phyloP scores from a whole-genome alignment of 2,329 filamentous ascomycete genomes.

The Sarocladiaceae sp. region DNA sequence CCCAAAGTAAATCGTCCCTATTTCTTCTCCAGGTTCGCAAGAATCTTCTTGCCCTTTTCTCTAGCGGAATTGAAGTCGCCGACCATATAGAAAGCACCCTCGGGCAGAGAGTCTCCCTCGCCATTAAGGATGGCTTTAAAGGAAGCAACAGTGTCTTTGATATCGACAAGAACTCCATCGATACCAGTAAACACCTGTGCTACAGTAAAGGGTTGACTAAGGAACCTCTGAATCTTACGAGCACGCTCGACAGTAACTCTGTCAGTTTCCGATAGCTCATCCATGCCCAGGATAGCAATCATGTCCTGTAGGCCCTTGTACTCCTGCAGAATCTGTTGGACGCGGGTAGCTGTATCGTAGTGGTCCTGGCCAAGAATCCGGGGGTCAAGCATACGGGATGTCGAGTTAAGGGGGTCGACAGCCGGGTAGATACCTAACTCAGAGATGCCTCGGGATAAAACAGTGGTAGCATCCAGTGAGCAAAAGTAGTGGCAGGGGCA shows the following conservation, averaged over 20 bases:
- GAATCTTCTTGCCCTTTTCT: constrained; percentile 99
- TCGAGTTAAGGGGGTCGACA: constrained; percentile 98
- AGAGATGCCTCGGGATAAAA: constrained; percentile 99
- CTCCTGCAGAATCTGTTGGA: constrained; percentile 99
- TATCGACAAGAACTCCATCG: constrained; percentile 92
- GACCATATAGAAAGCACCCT: constrained; percentile 96
- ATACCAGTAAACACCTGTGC: constrained; percentile 81
- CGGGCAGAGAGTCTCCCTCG: constrained; percentile 92
- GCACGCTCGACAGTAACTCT: constrained; percentile 99
- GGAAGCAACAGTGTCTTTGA: constrained; percentile 95
- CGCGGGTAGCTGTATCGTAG: constrained; percentile 88
- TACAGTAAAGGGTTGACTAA: constrained; percentile 97
- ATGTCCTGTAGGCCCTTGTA: constrained; percentile 99
- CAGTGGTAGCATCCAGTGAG: constrained; percentile 99
- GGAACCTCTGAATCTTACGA: constrained; percentile 99
- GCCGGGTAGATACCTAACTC: constrained; percentile 99
- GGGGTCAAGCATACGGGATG: constrained; percentile 98
- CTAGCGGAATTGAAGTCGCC: constrained; percentile 89
- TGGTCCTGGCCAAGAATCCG: constrained; percentile 97
- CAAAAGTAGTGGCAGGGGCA: constrained; percentile 98
- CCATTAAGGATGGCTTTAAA: constrained; percentile 97
- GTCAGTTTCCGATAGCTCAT: constrained; percentile 97
- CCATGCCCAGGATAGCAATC: constrained; percentile 99
- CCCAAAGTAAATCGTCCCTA: too few species aligned
- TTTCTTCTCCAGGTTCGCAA: constrained; percentile 76